A percentile compares a stretch with the other conserved stretches of the same genome.
phyloP scores from a whole-genome alignment of 2,329 filamentous ascomycete genomes.

The Fusarium armeniacum region DNA sequence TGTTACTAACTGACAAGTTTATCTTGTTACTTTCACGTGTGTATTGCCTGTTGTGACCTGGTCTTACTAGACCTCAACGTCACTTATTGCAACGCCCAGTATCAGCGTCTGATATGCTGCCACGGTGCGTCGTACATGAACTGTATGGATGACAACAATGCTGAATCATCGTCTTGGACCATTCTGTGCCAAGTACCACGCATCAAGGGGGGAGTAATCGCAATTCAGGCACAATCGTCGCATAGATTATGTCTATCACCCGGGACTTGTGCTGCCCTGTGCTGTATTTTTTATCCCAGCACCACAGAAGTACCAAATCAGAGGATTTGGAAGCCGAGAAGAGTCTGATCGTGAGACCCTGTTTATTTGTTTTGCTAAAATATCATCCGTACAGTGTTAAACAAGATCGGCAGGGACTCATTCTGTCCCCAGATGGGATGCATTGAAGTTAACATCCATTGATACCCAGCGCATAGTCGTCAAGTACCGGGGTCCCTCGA shows the following conservation, averaged over 20 bases:
- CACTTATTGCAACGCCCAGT: conserved; percentile 17
- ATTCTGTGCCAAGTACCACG: conserved; percentile 13
- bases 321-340: conserved; percentile 4
- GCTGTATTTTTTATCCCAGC: conserved; percentile 24
- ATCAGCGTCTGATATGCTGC: conserved; percentile 24
- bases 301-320: conserved; percentile 30
- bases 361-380: neutral
- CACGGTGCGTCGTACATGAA: conserved; percentile 4
- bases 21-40: conserved; percentile 7
- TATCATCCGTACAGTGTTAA: neutral
- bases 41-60: neutral
- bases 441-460: conserved; percentile 9
- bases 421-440: neutral
- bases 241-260: conserved; percentile 12
- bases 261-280: conserved; percentile 16
- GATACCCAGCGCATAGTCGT: conserved; percentile 20
- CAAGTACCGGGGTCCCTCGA: conserved; percentile 15
- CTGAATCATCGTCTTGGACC: conserved; percentile 7
- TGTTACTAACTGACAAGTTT: neutral
- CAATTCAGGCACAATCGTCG: conserved; percentile 11
- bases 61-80: conserved; percentile 16
- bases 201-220: conserved; percentile 11
- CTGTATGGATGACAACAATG: neutral
- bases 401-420: conserved; percentile 33
- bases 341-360: neutral